Base-by-base conservation (phyloP, 2,329 filamentous ascomycete species). In the Chaetomiaceae sp. region DNA sequence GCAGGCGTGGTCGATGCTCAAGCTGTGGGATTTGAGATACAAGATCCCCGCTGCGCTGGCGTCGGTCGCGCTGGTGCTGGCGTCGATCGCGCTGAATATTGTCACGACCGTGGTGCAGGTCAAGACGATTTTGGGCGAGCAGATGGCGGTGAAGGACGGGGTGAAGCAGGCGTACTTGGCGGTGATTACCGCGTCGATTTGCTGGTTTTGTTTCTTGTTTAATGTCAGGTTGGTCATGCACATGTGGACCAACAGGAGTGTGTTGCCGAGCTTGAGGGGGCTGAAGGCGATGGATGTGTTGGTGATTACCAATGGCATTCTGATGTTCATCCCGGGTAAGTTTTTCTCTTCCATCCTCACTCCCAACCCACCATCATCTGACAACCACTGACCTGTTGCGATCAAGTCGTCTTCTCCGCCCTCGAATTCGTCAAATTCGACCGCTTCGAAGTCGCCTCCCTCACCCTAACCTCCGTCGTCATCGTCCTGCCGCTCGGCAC, bases 291-390 rank as follows among this genome's bases (percentile, higher is more conserved):
- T 82, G 70, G 79, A 83, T 59, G 72, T 80, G 7, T 68, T 82
- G 22, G 71, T 80, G 47, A 76, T 81, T 61, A 78, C 77, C 45
- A 82, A 82, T 34, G 79, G 78, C 11, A 58, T 80, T 1, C 67
- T 83, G 50, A 82, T 82, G 80, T 59, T 80, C 15, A 64, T 80
- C 9, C 79, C 79, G n/a, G 75, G 79, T 81, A 65, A 43, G 71
- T 65, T 25, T 17, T 9, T 23, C 15, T 4, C 4, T 48, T 14
- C 11, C 36, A 34, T n/a, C 15, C 14, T 12, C 19, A 7, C 9
- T 29, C 12, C 9, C 19, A 17, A 15, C 25, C 36, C 4, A 14
- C 12, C n/a, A 23, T 2, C 52, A 31, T 14, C 51, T 51, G 33
- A 55, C 36, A 7, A 20, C n/a, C 55, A 46, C 14, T 22, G 15